Conservation (phyloP, 2,329 filamentous ascomycete genomes). For the Colletotrichum melonis region DNA sequence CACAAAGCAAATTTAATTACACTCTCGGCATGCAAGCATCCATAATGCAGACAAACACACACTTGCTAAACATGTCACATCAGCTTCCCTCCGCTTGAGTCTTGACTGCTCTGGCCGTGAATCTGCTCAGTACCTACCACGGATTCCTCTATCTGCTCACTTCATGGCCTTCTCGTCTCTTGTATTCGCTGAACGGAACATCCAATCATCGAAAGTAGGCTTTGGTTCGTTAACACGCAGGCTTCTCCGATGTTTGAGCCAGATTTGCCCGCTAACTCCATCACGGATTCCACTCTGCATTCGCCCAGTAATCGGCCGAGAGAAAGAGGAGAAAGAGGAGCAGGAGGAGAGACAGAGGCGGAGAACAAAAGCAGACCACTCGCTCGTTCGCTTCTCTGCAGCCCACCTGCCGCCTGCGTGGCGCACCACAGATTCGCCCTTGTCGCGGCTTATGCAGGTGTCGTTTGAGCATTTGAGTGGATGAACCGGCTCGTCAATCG, state of each 20-base stretch:
- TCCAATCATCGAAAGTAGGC: not conserved
- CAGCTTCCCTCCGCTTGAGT: not conserved
- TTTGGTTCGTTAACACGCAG: not conserved
- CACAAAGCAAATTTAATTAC: not conserved
- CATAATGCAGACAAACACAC: constrained; percentile 1
- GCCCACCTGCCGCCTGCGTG: constrained; percentile 1
- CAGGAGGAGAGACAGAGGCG: not conserved
- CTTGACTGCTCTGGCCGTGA: not conserved
- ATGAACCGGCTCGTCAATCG: not conserved
- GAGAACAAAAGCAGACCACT: not conserved
- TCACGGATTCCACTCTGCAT: not conserved
- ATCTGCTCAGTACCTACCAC: not conserved
- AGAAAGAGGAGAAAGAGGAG: not conserved
- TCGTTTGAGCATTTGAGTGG: constrained; percentile 4
- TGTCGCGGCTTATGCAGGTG: not conserved
- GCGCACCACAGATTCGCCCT: constrained; percentile 4
- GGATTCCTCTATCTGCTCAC: not conserved
- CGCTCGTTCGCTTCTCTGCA: not conserved
- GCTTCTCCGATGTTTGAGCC: not conserved
- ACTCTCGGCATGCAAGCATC: constrained; percentile 27
- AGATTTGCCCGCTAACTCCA: not conserved
- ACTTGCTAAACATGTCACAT: not conserved
- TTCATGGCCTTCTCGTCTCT: not conserved
- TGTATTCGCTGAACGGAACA: not conserved
- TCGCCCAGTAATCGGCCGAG: constrained; percentile 13